Conservation (phyloP, 495 filamentous ascomycete species). For the Neurospora sp. region DNA sequence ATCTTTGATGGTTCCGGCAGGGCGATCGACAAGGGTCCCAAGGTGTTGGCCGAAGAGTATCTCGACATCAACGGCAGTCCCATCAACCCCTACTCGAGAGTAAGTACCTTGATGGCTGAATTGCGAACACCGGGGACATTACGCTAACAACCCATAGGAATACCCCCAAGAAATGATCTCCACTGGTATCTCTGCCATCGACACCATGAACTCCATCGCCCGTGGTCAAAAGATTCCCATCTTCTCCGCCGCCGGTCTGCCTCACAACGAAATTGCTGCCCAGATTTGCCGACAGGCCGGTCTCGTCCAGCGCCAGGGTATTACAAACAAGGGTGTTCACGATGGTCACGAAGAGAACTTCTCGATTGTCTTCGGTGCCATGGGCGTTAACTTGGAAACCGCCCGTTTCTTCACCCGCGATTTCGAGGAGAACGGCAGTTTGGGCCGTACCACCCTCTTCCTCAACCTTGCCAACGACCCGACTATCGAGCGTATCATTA, state of each 20-base stretch:
- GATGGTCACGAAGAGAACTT: constrained; percentile 99
- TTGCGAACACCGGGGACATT: background rate
- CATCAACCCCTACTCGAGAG: constrained; percentile 96
- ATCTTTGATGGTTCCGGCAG: constrained; percentile 97
- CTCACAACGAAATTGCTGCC: constrained; percentile 97
- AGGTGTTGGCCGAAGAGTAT: constrained; percentile 95
- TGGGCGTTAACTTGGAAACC: constrained; percentile 99
- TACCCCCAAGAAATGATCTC: constrained; percentile 99
- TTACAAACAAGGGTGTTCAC: constrained; percentile 83
- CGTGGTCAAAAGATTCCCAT: constrained; percentile 99
- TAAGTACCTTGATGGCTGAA: constrained; percentile 29
- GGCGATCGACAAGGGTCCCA: constrained; percentile 96
- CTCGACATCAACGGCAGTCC: constrained; percentile 98
- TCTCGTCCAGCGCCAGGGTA: constrained; percentile 69
- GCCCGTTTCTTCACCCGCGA: constrained; percentile 96
- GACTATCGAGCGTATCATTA: constrained; percentile 99
- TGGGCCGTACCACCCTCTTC: constrained; percentile 96
- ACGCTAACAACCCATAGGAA: constrained; percentile 43
- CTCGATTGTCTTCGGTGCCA: constrained; percentile 97
- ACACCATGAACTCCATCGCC: constrained; percentile 99
- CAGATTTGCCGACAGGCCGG: constrained; percentile 95
- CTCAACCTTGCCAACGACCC: constrained; percentile 98
- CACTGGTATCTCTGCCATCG: constrained; percentile 98
- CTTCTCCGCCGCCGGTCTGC: constrained; percentile 96
- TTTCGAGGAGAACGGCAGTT: constrained; percentile 98